Evolutionary conservation across 2,329 filamentous ascomycete species (phyloP), one percentile per base, ranked within the genome.

Genomic region (Diplocarpon rosae): DNA sequence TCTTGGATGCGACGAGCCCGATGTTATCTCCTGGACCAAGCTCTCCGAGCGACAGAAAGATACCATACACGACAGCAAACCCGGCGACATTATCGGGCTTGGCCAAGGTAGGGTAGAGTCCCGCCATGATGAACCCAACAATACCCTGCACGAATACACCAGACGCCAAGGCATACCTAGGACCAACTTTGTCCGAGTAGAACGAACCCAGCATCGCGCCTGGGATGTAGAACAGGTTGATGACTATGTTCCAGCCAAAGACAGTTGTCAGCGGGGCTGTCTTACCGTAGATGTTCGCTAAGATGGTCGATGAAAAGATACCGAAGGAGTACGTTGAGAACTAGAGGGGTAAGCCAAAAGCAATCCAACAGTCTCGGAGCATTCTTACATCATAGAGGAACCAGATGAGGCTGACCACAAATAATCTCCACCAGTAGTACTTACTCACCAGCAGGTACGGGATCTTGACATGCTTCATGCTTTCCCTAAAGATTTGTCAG

Each of bases 11-110:
- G 27, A 93, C 64, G 0, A 95, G 73, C 2, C 88, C 88, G 54
- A 95, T 94, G 62, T 95, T 95, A 68, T 95, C 85, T 11, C 89
- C 89, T 0, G 89, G 87, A 0, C 89, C 88, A 33, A 93, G 66
- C 62, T 92, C 86, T 39, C 85, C 85, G 1, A 90, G 70, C 0
- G 80, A 75, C 1, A 86, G 68, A 66, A 92, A 92, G 51, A 92
- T 71, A 13, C 79, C 85, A 55, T 88, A 90, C 2, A 90, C 76
- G 5, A 88, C 81, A 1, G 85, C 80, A 54, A 92, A 93, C 0
- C 71, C 84, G 7, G 71, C 85, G 4, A 92, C 77, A 48, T 86
- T 78, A 48, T 71, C 59, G 0, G 78, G 69, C 41, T 77, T 72
- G 0, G 78, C 77, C n/a, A 95, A 73, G 42, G 72, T 72, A 5